Conservation (phyloP, 495 filamentous ascomycete genomes). For the Annulohypoxylon maeteangense region DNA sequence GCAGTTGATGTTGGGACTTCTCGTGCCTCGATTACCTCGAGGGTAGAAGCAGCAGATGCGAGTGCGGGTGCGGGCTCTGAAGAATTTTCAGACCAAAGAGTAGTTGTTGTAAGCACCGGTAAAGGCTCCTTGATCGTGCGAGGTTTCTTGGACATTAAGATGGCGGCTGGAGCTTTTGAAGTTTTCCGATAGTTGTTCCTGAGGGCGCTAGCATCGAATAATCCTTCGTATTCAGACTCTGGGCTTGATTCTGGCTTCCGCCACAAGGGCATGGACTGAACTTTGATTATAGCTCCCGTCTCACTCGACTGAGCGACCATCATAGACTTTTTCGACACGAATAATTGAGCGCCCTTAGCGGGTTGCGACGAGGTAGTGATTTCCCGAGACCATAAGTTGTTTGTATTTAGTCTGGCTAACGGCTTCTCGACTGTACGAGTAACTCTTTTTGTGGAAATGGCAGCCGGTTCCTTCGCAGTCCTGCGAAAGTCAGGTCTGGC, state of each 20-base stretch:
- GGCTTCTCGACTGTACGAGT: conserved; percentile 34
- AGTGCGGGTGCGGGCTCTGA: not conserved
- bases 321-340: conserved; percentile 9
- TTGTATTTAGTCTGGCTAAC: conserved; percentile 21
- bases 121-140: conserved; percentile 25
- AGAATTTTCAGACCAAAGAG: conserved; percentile 24
- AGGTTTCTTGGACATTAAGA: conserved; percentile 25
- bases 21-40: not conserved
- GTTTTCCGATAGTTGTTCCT: conserved; percentile 34
- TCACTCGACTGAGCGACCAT: not conserved
- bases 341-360: conserved; percentile 3
- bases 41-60: not conserved
- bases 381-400: conserved; percentile 32
- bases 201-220: conserved; percentile 19
- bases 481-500: conserved; percentile 46
- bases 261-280: conserved; percentile 14
- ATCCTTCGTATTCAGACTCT: conserved; percentile 16
- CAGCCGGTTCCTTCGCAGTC: conserved; percentile 51
- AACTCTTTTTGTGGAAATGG: conserved; percentile 44
- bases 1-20: not conserved
- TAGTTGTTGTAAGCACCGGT: conserved; percentile 17
- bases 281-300: not conserved
- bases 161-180: conserved; percentile 29
- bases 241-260: conserved; percentile 7
- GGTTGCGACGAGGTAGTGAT: not conserved